Evolutionary conservation across 169 alveolate genomes (phyloP).

Genomic region (Theileria sp.): DNA sequence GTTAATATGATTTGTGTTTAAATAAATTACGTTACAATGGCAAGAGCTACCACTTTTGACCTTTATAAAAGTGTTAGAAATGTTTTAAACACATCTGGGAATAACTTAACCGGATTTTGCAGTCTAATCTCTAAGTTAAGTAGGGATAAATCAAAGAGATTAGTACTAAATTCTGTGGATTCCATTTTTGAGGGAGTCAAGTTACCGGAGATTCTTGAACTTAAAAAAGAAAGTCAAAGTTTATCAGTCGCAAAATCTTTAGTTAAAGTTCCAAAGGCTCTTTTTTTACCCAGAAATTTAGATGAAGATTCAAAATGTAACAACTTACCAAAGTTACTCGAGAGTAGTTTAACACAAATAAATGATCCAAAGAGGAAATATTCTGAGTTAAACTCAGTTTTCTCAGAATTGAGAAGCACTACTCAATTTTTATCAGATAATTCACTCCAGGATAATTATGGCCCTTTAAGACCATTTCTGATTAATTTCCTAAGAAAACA

Average conservation of each 20-base stretch:
- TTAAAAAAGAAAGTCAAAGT: neutral
- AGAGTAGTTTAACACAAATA: neutral
- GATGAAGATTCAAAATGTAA: neutral
- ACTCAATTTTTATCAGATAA: neutral
- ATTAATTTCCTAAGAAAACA: constrained; percentile 1
- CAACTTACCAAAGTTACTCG: constrained; percentile 30
- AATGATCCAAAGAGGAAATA: neutral
- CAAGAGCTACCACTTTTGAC: neutral
- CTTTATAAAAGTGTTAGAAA: constrained; percentile 12
- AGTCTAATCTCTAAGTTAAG: constrained; percentile 8
- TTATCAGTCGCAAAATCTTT: neutral
- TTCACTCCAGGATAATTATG: constrained; percentile 13
- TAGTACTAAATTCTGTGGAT: constrained; percentile 42
- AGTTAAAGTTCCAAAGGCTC: constrained; percentile 51
- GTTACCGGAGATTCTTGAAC: neutral
- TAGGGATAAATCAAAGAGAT: constrained; percentile 33
- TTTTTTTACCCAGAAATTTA: constrained; percentile 27
- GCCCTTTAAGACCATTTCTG: constrained; percentile 1
- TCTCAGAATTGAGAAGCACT: constrained; percentile 12
- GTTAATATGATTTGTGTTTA: neutral
- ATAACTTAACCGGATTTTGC: constrained; percentile 17
- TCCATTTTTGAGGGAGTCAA: constrained; percentile 38
- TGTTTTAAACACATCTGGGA: neutral
- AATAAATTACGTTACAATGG: neutral
- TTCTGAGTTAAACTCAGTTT: neutral